Percentiles rank a stretch among this genome's conserved stretches.
Conservation (phyloP, 257 asterid species). For the Thymus mandschuricus region DNA sequence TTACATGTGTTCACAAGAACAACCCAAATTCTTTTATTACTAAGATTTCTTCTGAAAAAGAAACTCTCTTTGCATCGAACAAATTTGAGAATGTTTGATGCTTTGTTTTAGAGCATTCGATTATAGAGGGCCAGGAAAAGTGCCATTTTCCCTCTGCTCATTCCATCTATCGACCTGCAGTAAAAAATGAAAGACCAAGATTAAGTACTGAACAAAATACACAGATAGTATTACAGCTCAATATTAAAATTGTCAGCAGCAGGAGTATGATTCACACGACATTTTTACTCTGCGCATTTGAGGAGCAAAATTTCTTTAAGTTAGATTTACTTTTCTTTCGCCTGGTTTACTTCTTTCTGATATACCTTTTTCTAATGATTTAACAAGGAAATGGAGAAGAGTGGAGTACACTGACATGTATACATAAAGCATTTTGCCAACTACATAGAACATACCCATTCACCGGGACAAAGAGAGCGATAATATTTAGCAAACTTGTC, state of each 20-base stretch:
- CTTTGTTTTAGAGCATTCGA: constrained; percentile 24
- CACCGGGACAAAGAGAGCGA: constrained; percentile 95
- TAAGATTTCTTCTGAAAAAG: constrained; percentile 28
- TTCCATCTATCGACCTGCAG: constrained; percentile 94
- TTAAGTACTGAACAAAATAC: neutral
- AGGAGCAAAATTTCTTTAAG: neutral
- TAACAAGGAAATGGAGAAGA: neutral
- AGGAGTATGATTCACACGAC: neutral
- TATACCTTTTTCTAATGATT: neutral
- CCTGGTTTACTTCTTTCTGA: neutral
- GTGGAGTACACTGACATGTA: neutral
- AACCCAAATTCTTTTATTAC: constrained; percentile 37
- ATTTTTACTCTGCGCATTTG: neutral
- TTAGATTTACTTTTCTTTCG: constrained; percentile 1
- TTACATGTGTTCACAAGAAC: constrained; percentile 35
- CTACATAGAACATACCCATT: constrained; percentile 72
- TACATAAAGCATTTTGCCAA: neutral
- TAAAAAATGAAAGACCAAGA: constrained; percentile 17
- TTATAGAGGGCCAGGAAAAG: constrained; percentile 95
- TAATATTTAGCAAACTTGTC: constrained; percentile 93
- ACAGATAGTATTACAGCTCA: neutral
- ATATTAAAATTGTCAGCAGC: neutral
- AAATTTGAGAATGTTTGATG: constrained; percentile 26
- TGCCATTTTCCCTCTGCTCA: constrained; percentile 96
- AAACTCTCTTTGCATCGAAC: constrained; percentile 37